Evolutionary conservation across 2,329 filamentous ascomycete species (phyloP).

Genomic region (Chaetomiaceae sp.): DNA sequence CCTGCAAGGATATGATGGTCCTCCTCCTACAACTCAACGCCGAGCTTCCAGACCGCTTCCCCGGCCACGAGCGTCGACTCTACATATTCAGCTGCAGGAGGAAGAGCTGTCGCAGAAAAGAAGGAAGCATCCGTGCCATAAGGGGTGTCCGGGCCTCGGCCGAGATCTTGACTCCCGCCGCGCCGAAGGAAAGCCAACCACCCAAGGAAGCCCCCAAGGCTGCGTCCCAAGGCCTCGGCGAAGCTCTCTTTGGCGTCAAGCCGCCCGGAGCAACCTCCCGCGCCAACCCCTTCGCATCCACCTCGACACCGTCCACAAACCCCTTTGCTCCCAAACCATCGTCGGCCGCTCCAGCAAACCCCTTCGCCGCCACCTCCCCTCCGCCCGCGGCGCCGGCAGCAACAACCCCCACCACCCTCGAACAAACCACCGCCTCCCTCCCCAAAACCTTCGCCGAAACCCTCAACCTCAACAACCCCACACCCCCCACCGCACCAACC

Average conservation of each 20-base stretch:
- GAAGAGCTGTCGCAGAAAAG: slow-evolving; percentile 73
- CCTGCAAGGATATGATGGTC: slow-evolving; percentile 78
- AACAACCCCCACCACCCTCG: background rate
- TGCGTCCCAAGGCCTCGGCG: slow-evolving; percentile 50
- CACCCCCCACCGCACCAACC: slow-evolving; percentile 31
- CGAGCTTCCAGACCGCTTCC: slow-evolving; percentile 81
- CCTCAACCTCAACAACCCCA: slow-evolving; percentile 64
- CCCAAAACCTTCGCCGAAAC: slow-evolving; percentile 66
- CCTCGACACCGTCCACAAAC: slow-evolving; percentile 11
- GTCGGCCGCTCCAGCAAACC: slow-evolving; percentile 43
- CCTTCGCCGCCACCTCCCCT: slow-evolving; percentile 44
- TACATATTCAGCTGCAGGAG: slow-evolving; percentile 81
- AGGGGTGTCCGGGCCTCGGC: slow-evolving; percentile 59
- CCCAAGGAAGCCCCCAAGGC: slow-evolving; percentile 30
- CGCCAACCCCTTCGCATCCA: slow-evolving; percentile 27
- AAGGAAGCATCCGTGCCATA: slow-evolving; percentile 73
- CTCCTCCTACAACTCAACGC: slow-evolving; percentile 87
- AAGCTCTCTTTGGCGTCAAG: slow-evolving; percentile 65
- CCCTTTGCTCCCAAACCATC: slow-evolving; percentile 44
- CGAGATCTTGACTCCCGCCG: slow-evolving; percentile 22
- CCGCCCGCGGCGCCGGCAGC: slow-evolving; percentile 35
- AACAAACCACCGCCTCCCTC: slow-evolving; percentile 33
- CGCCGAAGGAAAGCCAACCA: slow-evolving; percentile 29
- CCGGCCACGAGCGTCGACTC: slow-evolving; percentile 78
- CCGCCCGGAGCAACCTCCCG: slow-evolving; percentile 24